These are phyloP conservation scores for Hippophae gyantsensis DNA, from an alignment of 306 rosid genomes.

Conservation along the genomic window DNA sequence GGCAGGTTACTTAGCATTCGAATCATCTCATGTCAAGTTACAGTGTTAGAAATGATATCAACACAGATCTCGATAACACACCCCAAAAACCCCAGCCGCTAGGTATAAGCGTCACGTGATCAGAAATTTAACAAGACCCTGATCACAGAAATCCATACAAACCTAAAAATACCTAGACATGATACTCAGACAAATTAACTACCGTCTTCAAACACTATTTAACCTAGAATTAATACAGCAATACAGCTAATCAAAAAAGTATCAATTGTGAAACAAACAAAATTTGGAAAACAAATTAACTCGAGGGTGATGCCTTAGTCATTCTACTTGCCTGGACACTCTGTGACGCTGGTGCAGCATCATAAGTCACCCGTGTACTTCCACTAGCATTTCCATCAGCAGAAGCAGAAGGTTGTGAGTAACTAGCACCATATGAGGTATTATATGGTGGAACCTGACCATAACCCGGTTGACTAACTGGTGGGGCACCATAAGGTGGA, in stretches of 20 bases:
- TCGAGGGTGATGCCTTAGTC: slow-evolving; percentile 76
- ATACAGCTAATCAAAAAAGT: slow-evolving; percentile 5
- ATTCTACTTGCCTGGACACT: slow-evolving; percentile 41
- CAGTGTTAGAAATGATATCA: too few relatives aligned
- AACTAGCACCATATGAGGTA: slow-evolving; percentile 58
- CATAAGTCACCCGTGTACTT: slow-evolving; percentile 33
- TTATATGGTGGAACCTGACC: slow-evolving; percentile 75
- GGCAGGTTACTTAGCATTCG: too few relatives aligned
- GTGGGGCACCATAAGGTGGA: slow-evolving; percentile 64
- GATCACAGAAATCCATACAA: too few relatives aligned
- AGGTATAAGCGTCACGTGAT: too few relatives aligned
- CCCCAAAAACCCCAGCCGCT: too few relatives aligned
- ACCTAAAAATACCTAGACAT: too few relatives aligned
- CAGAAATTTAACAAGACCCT: too few relatives aligned
- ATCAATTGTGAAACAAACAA: slow-evolving; percentile 4
- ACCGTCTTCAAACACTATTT: too few relatives aligned
- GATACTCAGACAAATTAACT: too few relatives aligned
- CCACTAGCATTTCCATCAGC: slow-evolving; percentile 47
- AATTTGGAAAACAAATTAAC: slow-evolving; percentile 28
- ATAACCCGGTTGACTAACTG: slow-evolving; percentile 58
- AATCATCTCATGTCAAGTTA: too few relatives aligned
- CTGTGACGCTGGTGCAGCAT: slow-evolving; percentile 50
- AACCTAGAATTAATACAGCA: slow-evolving; percentile 28
- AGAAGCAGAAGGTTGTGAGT: slow-evolving; percentile 54
- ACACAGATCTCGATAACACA: too few relatives aligned